Evolutionary conservation across 441 rosid species (phyloP).

Genomic region (Syzygium malaccense): DNA sequence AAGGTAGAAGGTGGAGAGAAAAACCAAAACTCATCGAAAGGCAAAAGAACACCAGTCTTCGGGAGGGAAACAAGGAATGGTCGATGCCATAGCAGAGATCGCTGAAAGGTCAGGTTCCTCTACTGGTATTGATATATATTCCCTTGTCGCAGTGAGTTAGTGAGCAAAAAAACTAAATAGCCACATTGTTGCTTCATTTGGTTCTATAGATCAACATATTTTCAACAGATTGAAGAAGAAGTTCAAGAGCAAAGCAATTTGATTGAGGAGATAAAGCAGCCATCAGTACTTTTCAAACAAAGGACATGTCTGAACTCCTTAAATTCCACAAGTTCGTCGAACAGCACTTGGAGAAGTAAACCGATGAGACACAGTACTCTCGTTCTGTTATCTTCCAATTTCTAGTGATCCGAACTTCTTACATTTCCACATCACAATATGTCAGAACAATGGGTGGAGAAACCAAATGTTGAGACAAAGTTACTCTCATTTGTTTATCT

Average conservation of each 20-base stretch:
- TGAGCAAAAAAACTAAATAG: background rate
- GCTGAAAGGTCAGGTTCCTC: background rate
- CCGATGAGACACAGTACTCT: constrained; percentile 5
- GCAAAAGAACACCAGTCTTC: background rate
- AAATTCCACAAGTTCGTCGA: background rate
- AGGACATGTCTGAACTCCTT: constrained; percentile 5
- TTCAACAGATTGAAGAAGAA: constrained; percentile 9
- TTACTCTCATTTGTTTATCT: background rate
- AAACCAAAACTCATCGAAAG: background rate
- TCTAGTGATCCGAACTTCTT: background rate
- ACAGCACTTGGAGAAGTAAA: background rate
- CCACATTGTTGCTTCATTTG: background rate
- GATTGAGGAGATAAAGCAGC: background rate
- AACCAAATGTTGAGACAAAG: background rate
- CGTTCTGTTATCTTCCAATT: background rate
- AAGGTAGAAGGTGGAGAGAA: constrained; percentile 60
- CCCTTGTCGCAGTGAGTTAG: background rate
- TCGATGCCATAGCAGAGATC: constrained; percentile 12
- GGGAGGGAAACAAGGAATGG: constrained; percentile 3
- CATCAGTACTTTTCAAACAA: background rate
- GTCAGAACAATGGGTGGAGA: background rate
- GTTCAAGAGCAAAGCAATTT: background rate
- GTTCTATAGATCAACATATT: constrained; percentile 6
- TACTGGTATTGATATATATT: background rate
- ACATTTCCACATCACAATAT: background rate